Conservation (phyloP, 2,329 filamentous ascomycete genomes). For the Trichophyton schoenleinii region DNA sequence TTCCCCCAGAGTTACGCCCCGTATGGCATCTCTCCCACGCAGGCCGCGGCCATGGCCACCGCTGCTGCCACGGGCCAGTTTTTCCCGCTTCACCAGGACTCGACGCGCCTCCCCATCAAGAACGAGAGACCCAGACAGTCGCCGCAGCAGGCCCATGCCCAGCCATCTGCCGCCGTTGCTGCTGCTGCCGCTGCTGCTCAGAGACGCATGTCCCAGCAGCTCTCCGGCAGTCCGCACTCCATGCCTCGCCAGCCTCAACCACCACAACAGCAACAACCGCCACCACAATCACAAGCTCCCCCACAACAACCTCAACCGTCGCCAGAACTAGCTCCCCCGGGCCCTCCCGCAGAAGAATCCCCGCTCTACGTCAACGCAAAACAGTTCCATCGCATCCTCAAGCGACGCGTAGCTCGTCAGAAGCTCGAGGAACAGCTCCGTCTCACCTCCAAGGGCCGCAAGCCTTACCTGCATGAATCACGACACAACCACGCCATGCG, state of each 20-base stretch:
- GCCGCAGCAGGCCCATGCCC: conserved; percentile 45
- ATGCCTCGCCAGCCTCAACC: conserved; percentile 54
- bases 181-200: neutral
- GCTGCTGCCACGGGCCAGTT: conserved; percentile 81
- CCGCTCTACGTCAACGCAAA: conserved; percentile 97
- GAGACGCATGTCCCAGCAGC: conserved; percentile 60
- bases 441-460: conserved; percentile 85
- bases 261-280: conserved; percentile 24
- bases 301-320: conserved; percentile 43
- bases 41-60: conserved; percentile 87
- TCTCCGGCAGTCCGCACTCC: conserved; percentile 45
- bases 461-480: conserved; percentile 94
- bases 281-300: conserved; percentile 51
- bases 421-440: conserved; percentile 85
- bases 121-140: conserved; percentile 69
- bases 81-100: conserved; percentile 63
- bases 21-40: conserved; percentile 69
- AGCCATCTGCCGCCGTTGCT: conserved; percentile 10
- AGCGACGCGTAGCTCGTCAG: conserved; percentile 83
- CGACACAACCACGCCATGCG: conserved; percentile 98
- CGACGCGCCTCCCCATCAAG: conserved; percentile 66
- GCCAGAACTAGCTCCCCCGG: conserved; percentile 39
- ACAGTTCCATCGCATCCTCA: conserved; percentile 94
- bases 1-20: conserved; percentile 71
- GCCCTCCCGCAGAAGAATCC: conserved; percentile 67